Conservation (phyloP, 768 basidiomycete genomes). For the Erythrobasidium yunnanense region DNA sequence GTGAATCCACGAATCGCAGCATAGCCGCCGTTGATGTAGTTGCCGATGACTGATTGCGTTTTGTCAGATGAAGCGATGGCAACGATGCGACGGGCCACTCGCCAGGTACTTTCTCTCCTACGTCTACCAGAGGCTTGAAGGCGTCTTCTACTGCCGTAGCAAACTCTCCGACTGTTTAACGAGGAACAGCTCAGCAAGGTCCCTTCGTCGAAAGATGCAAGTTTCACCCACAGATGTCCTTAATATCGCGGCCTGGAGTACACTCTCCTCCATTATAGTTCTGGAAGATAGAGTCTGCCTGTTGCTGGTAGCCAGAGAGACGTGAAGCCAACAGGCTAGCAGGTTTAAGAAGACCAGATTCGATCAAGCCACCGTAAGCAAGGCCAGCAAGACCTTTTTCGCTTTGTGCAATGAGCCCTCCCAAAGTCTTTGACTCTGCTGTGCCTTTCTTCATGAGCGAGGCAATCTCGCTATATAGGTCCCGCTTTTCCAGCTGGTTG, state of each 20-base stretch:
- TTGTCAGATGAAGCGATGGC: too few relatives aligned
- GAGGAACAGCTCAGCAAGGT: too few relatives aligned
- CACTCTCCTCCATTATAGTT: neutral
- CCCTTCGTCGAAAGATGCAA: too few relatives aligned
- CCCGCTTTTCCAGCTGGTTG: too few relatives aligned
- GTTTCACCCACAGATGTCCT: neutral
- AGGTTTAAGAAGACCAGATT: neutral
- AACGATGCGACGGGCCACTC: too few relatives aligned
- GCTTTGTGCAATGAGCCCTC: neutral
- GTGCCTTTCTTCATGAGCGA: neutral
- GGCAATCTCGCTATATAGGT: neutral
- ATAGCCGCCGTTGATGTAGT: neutral
- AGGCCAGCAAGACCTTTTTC: neutral
- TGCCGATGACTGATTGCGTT: neutral
- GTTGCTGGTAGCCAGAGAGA: neutral
- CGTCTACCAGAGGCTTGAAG: neutral
- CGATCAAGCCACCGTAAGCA: neutral
- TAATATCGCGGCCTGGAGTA: neutral
- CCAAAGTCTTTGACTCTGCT: neutral
- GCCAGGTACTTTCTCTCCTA: neutral
- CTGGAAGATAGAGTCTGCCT: neutral
- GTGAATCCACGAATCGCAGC: neutral
- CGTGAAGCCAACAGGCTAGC: neutral
- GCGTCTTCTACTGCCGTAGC: neutral
- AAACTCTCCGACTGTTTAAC: neutral